These are phyloP conservation scores for Cytidiella melzeri DNA, from an alignment of 768 basidiomycete species.

Conservation along the genomic window DNA sequence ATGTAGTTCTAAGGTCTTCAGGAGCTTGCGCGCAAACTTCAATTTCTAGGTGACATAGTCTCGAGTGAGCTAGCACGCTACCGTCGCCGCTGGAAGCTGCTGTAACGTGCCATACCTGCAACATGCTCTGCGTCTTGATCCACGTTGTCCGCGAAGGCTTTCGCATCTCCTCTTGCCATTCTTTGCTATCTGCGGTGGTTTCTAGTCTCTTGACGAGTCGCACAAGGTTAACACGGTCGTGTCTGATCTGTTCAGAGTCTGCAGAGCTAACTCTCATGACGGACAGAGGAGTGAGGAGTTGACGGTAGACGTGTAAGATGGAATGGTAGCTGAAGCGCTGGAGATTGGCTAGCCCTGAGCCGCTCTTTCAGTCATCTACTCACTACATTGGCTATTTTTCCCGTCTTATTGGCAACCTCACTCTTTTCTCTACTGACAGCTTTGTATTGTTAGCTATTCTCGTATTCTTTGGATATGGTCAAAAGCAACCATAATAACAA, in stretches of 20 bases:
- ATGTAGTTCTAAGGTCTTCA: conserved; percentile 53
- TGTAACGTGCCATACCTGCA: conserved; percentile 42
- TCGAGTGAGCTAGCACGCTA: not conserved
- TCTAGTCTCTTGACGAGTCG: conserved; percentile 59
- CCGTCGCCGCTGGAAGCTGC: not conserved
- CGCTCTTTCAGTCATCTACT: not conserved
- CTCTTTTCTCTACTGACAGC: not conserved
- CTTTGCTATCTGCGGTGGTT: conserved; percentile 35
- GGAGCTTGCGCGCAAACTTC: conserved; percentile 48
- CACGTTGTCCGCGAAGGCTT: conserved; percentile 28
- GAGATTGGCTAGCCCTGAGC: not conserved
- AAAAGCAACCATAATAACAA: conserved; percentile 16
- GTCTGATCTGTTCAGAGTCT: conserved; percentile 25
- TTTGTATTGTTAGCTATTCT: conserved; percentile 14
- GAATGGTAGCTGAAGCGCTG: not conserved
- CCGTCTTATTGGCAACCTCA: not conserved
- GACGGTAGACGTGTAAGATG: conserved; percentile 1
- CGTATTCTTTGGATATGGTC: conserved; percentile 19
- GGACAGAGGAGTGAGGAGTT: not conserved
- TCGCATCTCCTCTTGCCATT: conserved; percentile 27
- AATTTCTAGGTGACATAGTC: conserved; percentile 28
- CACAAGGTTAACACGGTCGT: conserved; percentile 64
- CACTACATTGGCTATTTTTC: not conserved
- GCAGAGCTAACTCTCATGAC: conserved; percentile 4
- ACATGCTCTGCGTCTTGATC: conserved; percentile 47